Conservation (phyloP, 345 rosid genomes). For the Barbarea vulgaris region DNA sequence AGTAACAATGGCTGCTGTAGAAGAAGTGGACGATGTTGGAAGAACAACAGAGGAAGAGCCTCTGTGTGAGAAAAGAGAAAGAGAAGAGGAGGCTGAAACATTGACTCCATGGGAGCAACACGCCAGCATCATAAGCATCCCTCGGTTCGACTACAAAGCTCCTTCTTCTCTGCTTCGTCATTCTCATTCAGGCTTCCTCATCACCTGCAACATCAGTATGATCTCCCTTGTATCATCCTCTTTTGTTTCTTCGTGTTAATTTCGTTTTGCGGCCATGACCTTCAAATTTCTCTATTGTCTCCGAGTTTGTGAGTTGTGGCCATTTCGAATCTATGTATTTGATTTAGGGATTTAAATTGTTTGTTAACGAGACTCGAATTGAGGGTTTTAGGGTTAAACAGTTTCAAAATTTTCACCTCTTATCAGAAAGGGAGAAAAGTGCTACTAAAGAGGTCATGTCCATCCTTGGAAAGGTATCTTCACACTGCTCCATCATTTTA, state of each 20-base stretch:
- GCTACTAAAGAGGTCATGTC: constrained; percentile 87
- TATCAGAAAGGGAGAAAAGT: constrained; percentile 88
- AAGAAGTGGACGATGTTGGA: constrained; percentile 7
- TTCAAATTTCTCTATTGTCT: not conserved
- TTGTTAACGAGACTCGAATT: not conserved
- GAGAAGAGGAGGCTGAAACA: constrained; percentile 31
- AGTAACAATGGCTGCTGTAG: constrained; percentile 29
- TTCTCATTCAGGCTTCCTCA: constrained; percentile 83
- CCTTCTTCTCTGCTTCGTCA: constrained; percentile 71
- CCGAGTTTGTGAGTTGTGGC: constrained; percentile 7
- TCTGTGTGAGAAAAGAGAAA: constrained; percentile 32
- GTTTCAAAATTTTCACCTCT: constrained; percentile 16
- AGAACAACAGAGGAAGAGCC: constrained; percentile 22
- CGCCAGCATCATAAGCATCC: constrained; percentile 71
- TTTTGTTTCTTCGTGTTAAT: not conserved
- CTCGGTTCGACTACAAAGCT: constrained; percentile 91
- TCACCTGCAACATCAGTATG: constrained; percentile 81
- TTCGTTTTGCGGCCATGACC: not conserved
- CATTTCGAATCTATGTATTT: constrained; percentile 11
- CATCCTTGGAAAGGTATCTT: constrained; percentile 73
- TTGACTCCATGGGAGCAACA: constrained; percentile 93
- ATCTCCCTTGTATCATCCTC: not conserved
- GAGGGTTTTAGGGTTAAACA: not conserved
- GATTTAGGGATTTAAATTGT: not conserved
- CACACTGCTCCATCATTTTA: not conserved